These are phyloP conservation scores for Salix dunnii DNA, from an alignment of 345 rosid species.

Conservation along the genomic window DNA sequence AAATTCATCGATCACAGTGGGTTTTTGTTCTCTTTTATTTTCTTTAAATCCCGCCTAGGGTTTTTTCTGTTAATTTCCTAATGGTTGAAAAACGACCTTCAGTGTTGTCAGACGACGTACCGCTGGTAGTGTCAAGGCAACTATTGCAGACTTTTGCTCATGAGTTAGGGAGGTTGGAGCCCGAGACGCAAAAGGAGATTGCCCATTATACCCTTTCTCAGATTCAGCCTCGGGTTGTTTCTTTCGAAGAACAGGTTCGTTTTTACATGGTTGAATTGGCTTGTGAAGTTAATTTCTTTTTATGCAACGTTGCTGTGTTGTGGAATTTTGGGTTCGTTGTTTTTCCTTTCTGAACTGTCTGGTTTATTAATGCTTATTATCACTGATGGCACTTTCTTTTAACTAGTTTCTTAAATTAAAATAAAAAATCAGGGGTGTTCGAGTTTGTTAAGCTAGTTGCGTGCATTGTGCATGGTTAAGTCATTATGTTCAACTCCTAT, in stretches of 20 bases:
- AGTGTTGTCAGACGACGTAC: slow-evolving; percentile 93
- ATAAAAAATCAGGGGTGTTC: too few species aligned
- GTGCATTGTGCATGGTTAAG: too few species aligned
- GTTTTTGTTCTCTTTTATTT: neutral
- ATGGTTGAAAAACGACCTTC: slow-evolving; percentile 1
- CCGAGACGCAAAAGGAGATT: slow-evolving; percentile 85
- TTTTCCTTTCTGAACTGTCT: neutral
- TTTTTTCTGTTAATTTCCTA: neutral
- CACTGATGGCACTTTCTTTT: too few species aligned
- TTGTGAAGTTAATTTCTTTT: neutral
- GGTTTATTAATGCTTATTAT: neutral
- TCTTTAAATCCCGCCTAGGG: slow-evolving; percentile 1
- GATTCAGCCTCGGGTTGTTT: slow-evolving; percentile 97
- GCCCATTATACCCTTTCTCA: slow-evolving; percentile 82
- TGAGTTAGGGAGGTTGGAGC: slow-evolving; percentile 73
- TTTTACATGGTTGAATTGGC: neutral
- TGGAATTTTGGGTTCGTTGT: neutral
- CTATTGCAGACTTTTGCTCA: slow-evolving; percentile 82
- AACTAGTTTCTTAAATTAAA: too few species aligned
- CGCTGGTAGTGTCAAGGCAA: slow-evolving; percentile 93
- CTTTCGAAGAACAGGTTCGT: slow-evolving; percentile 94
- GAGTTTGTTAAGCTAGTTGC: too few species aligned
- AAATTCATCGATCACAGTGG: slow-evolving; percentile 85
- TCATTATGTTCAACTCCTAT: too few species aligned
- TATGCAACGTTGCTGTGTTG: neutral